phyloP scores from a whole-genome alignment of 192 early-diverging fungal species.

The Coemansia sp. region DNA sequence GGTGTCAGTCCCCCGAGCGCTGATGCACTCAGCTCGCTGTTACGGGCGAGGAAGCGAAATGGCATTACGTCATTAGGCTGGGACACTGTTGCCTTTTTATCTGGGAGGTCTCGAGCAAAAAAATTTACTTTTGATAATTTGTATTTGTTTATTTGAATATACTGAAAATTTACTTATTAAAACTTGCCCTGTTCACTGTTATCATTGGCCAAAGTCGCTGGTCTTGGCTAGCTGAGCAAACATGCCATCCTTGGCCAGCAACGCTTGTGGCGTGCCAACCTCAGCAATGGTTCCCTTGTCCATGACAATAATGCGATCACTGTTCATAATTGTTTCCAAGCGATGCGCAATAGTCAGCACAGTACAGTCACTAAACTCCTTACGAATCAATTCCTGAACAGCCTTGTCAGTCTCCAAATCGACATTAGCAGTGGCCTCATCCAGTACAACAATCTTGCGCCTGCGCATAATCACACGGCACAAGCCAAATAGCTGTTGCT shows the following conservation, averaged over 20 bases:
- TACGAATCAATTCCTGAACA: conserved; percentile 31
- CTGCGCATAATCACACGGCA: conserved; percentile 58
- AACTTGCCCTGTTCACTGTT: too few species aligned
- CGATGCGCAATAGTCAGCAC: conserved; percentile 72
- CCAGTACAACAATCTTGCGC: conserved; percentile 61
- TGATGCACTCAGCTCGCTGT: too few species aligned
- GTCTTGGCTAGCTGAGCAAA: conserved; percentile 9
- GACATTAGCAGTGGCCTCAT: conserved; percentile 70
- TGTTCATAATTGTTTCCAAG: conserved; percentile 66
- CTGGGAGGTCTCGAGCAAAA: too few species aligned
- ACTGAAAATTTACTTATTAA: too few species aligned
- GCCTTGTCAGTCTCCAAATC: conserved; percentile 32
- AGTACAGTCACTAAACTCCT: conserved; percentile 48
- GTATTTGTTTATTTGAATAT: background rate
- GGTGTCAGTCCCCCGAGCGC: too few species aligned
- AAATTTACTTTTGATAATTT: too few species aligned
- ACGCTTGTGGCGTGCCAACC: conserved; percentile 4
- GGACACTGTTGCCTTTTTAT: too few species aligned
- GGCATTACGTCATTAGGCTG: too few species aligned
- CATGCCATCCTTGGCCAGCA: conserved; percentile 9
- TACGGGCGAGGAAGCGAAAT: too few species aligned
- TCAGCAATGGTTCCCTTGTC: conserved; percentile 29
- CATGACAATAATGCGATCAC: conserved; percentile 71
- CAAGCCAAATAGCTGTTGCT: conserved; percentile 63
- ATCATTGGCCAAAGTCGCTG: conserved; percentile 4